Evolutionary conservation across 352 stramenopile species (phyloP), one percentile per base, ranked within the genome.

Genomic region (Phytopythium mirpurense): DNA sequence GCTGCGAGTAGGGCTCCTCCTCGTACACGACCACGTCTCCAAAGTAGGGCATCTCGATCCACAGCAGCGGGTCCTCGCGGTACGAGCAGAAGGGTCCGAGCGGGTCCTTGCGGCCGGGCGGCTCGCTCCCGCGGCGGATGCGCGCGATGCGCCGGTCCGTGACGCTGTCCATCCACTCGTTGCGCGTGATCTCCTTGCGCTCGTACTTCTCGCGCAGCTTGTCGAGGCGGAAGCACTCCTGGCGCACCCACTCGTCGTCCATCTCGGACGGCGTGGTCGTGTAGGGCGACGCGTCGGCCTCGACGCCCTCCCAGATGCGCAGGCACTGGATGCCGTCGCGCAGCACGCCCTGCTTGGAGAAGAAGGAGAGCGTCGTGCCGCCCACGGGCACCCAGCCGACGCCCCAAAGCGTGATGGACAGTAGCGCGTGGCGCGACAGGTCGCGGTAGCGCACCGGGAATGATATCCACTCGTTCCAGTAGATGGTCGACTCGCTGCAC

Each of bases 111-210:
- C 68, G 63, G 2, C 77, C 78, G 0, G 84, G 84, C 8, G 81
- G 83, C 49, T 95, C 84, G 27, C 74, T 86, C 29, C 82, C 83
- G 24, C 82, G 74, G 14, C 80, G 80, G n/a, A 92, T 95, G 5
- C 84, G 75, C 27, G 80, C 80, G 57, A 95, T 95, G 45, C 84
- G 82, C 42, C 84, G 79, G 56, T 93, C 81, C 15, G 84, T 95
- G 38, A 95, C 80, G 50, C 80, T 85, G 56, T 98, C 90, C 68
- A 98, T 93, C 90, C 89, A 98, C 57, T 96, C 84, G 59, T 93
- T 90, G 19, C 76, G 73, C 24, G 74, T 59, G 45, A 96, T 91
- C 43, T 95, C 79, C 32, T 91, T 91, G 51, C 86, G 85, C 34
- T 93, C 86, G 65, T 95, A 96, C 61, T 86, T 88, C 56, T 97